A percentile compares a stretch with the other conserved stretches of the same genome.
phyloP scores from a whole-genome alignment of 2,329 filamentous ascomycete species.

The Verticillium nubilum region DNA sequence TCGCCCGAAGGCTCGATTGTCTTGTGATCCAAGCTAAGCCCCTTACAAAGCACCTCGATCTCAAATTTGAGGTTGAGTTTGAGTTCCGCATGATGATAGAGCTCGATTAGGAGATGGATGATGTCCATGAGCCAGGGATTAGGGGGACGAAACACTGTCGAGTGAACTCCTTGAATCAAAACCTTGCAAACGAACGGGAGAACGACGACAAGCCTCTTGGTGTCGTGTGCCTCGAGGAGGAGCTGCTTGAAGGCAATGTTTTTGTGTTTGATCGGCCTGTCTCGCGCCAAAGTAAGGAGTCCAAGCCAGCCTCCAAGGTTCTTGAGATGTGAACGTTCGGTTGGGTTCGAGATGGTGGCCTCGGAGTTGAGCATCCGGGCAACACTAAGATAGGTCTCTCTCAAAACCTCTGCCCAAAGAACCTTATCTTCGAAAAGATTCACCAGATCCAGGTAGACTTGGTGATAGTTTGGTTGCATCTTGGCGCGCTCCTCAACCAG shows the following conservation, averaged over 20 bases:
- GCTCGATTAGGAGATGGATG: constrained; percentile 80
- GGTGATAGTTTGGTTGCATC: constrained; percentile 94
- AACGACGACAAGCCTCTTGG: constrained; percentile 82
- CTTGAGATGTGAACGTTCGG: constrained; percentile 83
- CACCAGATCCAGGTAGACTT: constrained; percentile 85
- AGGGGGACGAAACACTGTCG: constrained; percentile 85
- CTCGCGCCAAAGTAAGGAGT: constrained; percentile 82
- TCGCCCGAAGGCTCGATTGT: constrained; percentile 81
- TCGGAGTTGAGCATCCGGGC: constrained; percentile 87
- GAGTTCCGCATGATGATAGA: constrained; percentile 88
- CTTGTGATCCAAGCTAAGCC: constrained; percentile 86
- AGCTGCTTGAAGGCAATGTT: constrained; percentile 97
- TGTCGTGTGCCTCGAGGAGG: constrained; percentile 88
- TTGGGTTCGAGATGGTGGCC: constrained; percentile 73
- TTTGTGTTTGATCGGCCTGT: constrained; percentile 92
- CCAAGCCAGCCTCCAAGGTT: constrained; percentile 93
- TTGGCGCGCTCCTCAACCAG: constrained; percentile 95
- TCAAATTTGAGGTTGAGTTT: constrained; percentile 98
- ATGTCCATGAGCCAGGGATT: constrained; percentile 99
- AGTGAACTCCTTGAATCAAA: constrained; percentile 75
- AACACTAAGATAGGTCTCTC: constrained; percentile 86
- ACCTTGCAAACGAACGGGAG: constrained; percentile 99
- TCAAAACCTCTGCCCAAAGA: constrained; percentile 83
- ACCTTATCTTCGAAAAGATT: constrained; percentile 72
- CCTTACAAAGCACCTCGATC: constrained; percentile 95